Base-by-base conservation (phyloP, 352 stramenopile species). In the Albugo laibachii region DNA sequence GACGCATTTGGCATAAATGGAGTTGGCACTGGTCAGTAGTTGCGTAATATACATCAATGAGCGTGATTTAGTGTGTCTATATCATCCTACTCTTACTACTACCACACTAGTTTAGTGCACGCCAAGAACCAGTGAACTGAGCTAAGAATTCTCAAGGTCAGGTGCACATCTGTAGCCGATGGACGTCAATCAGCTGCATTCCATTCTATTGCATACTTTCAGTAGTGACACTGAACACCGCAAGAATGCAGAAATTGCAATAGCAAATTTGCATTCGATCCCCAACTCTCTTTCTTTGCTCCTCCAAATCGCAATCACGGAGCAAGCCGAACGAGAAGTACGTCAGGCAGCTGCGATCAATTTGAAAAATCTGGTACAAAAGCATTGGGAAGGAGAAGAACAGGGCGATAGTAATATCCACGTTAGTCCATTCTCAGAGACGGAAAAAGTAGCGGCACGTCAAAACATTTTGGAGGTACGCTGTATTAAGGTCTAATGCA, bases 311-410 rank as follows among this genome's bases (percentile, higher is more conserved):
- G 71, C 77, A 2, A 69, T 79, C 39, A 72, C 81, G 52, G 59
- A 69, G 43, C 65, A 55, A 16, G 74, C 87, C 41, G 71, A 71
- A 40, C 69, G 66, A 41, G 76, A 88, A 52, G 79, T 97, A 41
- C 78, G 92, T 38, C 88, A 97, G 58, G 92, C 87, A 13, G 88
- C 87, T 24, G 83, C 87, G 41, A 93, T 97, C 58, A 82, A 91
- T 59, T 67, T 97, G 34, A 97, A 97, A 66, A 97, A 97, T 66
- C 75, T 96, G 21, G 92, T 95, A 50, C 69, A 92, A 27, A 93
- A 95, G 67, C 92, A 93, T 54, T 97, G 92, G 92, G 77, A 94
- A 40, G 84, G 71, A 36, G 50, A 56, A 8, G 63, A 84, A 45
- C 60, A 93, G 41, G 66, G 76, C 16, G 59, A 89, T 13, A 72